These are phyloP conservation scores for Pneumocystis murina DNA, from an alignment of 1,139 yeast genomes.

Conservation along the genomic window DNA sequence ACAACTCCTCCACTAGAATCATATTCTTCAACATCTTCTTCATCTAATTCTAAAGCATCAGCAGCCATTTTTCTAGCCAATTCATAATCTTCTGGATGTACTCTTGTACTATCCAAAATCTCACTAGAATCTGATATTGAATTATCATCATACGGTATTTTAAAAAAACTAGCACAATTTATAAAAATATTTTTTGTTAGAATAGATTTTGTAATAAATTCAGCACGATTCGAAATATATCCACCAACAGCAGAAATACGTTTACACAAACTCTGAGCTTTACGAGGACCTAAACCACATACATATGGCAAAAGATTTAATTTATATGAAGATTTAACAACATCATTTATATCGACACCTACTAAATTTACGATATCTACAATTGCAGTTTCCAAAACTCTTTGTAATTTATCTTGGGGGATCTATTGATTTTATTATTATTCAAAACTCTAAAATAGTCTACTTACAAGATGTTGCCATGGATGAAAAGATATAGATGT, in stretches of 20 bases:
- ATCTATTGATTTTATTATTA: constrained; percentile 21
- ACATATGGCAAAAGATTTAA: constrained; percentile 62
- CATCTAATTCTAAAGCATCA: constrained; percentile 90
- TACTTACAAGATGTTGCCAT: constrained; percentile 42
- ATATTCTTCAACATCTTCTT: constrained; percentile 73
- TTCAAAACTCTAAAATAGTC: not conserved
- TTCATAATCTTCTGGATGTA: constrained; percentile 95
- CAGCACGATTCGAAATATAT: constrained; percentile 52
- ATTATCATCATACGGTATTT: constrained; percentile 53
- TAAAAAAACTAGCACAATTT: constrained; percentile 82
- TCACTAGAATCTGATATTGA: constrained; percentile 38
- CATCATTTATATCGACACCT: constrained; percentile 87
- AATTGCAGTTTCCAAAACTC: constrained; percentile 63
- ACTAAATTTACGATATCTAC: constrained; percentile 84
- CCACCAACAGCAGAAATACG: constrained; percentile 66
- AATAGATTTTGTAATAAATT: constrained; percentile 65
- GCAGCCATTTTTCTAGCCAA: constrained; percentile 95
- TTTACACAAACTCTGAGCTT: constrained; percentile 73
- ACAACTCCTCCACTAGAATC: constrained; percentile 63
- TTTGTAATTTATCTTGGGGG: constrained; percentile 46
- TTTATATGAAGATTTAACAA: constrained; percentile 57
- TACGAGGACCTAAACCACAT: constrained; percentile 90
- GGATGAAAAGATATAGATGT: constrained; percentile 58
- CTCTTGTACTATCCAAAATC: constrained; percentile 81
- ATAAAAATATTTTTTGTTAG: constrained; percentile 69